Percentiles rank a stretch among this genome's conserved stretches.
These are phyloP conservation scores for Senecio squalidus DNA, from an alignment of 140 eudicot species.

Conservation along the genomic window DNA sequence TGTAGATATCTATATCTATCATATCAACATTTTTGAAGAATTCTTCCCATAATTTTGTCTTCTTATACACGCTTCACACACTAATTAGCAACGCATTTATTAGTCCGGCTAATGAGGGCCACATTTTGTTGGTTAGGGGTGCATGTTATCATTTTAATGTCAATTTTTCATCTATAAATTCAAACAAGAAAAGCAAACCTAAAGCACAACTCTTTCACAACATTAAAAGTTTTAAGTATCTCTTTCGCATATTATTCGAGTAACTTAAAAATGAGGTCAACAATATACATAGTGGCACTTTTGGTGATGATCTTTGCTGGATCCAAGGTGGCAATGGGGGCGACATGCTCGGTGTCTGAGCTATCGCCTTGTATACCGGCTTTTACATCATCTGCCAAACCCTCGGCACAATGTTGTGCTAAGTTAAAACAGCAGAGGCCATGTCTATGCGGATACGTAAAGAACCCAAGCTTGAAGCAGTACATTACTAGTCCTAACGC, in stretches of 20 bases:
- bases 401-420: conserved; percentile 16
- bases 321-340: conserved; percentile 14
- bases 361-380: conserved; percentile 25
- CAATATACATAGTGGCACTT: not conserved
- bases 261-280: conserved; percentile 4
- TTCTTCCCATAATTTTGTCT: too few species aligned
- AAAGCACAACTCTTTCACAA: not conserved
- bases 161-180: not conserved
- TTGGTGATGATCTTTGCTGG: conserved; percentile 15
- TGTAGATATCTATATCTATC: too few species aligned
- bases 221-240: too few species aligned
- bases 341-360: conserved; percentile 19
- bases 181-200: not conserved
- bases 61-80: too few species aligned
- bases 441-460: conserved; percentile 26
- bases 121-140: too few species aligned
- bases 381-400: not conserved
- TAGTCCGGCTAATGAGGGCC: not conserved
- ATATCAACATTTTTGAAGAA: too few species aligned
- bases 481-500: conserved; percentile 18
- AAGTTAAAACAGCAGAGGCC: conserved; percentile 25
- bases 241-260: not conserved
- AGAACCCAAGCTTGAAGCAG: conserved; percentile 17
- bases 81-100: too few species aligned
- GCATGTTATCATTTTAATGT: not conserved